Evolutionary conservation across 352 stramenopile species (phyloP).

Genomic region (Pythium aristosporum): DNA sequence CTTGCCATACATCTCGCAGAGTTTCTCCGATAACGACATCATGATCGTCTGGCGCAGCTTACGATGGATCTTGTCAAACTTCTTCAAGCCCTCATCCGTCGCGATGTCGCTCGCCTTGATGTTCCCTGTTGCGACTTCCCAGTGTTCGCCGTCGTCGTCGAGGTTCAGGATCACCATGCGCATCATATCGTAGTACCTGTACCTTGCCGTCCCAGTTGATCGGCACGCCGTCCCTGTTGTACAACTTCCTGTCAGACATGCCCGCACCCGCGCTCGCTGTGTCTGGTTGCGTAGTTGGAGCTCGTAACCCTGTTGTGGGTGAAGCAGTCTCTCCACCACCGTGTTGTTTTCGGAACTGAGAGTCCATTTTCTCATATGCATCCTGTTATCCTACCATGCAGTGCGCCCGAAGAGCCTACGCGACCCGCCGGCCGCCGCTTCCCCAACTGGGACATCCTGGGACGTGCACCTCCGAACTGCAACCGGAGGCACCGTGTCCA

Average conservation of each 20-base stretch:
- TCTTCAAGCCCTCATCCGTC: neutral
- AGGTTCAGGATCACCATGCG: neutral
- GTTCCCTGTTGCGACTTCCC: neutral
- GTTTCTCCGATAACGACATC: constrained; percentile 6
- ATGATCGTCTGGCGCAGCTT: constrained; percentile 9
- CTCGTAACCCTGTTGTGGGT: constrained; percentile 2
- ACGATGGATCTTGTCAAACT: neutral
- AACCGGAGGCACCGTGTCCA: no score
- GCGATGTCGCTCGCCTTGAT: neutral
- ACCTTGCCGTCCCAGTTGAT: constrained; percentile 11
- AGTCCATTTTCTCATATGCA: no score
- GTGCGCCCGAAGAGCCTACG: no score
- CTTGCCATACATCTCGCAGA: constrained; percentile 1
- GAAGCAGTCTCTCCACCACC: neutral
- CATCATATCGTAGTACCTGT: constrained; percentile 3
- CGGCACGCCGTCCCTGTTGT: constrained; percentile 11
- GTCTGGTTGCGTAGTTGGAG: neutral
- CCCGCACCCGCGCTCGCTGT: neutral
- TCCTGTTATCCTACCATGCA: no score
- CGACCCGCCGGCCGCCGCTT: no score
- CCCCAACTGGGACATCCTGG: no score
- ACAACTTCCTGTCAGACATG: constrained; percentile 4
- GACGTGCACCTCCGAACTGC: no score
- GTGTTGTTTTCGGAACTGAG: neutral
- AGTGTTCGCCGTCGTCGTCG: constrained; percentile 1